Conservation (phyloP, 495 filamentous ascomycete genomes). For the Podospora appendiculata region DNA sequence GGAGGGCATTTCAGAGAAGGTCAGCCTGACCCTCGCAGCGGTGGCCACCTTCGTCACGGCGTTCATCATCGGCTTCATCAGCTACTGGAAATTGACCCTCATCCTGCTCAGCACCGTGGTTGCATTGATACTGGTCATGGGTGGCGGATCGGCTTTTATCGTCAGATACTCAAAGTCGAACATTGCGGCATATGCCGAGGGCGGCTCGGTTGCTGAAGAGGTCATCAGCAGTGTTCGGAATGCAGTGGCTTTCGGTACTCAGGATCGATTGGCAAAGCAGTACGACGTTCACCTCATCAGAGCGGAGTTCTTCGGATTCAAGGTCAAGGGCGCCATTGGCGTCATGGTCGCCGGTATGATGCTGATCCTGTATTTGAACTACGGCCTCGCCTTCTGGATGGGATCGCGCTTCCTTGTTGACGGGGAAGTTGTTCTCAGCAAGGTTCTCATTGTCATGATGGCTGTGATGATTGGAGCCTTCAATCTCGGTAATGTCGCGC, state of each 20-base stretch:
- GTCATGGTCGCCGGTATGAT: slow-evolving; percentile 80
- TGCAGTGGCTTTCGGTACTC: slow-evolving; percentile 86
- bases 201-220: slow-evolving; percentile 88
- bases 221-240: slow-evolving; percentile 91
- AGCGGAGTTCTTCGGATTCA: slow-evolving; percentile 72
- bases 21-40: slow-evolving; percentile 66
- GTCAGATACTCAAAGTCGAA: slow-evolving; percentile 71
- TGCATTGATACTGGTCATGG: slow-evolving; percentile 69
- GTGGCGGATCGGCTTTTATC: slow-evolving; percentile 61
- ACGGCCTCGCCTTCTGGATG: slow-evolving; percentile 93
- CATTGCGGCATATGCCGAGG: slow-evolving; percentile 69
- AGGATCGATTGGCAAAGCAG: slow-evolving; percentile 76
- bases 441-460: slow-evolving; percentile 75
- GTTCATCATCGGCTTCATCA: slow-evolving; percentile 83
- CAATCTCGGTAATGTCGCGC: slow-evolving; percentile 80
- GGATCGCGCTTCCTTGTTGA: slow-evolving; percentile 71
- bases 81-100: slow-evolving; percentile 75
- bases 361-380: slow-evolving; percentile 76
- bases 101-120: slow-evolving; percentile 74
- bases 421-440: slow-evolving; percentile 48
- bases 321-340: slow-evolving; percentile 59
- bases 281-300: slow-evolving; percentile 67
- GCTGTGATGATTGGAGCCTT: slow-evolving; percentile 88
- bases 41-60: slow-evolving; percentile 75
- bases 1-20: slow-evolving; percentile 82